Percentiles rank a stretch among this genome's conserved stretches.
These are phyloP conservation scores for Panus rudis DNA, from an alignment of 768 basidiomycete species.

Conservation along the genomic window DNA sequence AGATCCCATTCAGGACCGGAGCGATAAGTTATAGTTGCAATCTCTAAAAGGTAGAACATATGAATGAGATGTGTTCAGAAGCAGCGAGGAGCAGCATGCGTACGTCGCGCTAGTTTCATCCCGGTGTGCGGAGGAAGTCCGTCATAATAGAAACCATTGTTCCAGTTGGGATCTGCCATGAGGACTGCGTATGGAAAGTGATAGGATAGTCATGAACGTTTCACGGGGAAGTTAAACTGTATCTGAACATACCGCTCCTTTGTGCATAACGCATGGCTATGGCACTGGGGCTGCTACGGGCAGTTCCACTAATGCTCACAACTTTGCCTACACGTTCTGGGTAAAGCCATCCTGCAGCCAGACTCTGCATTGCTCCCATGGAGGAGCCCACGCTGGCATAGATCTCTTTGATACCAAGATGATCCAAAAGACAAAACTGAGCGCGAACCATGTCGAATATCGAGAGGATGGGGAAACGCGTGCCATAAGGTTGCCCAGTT, in stretches of 20 bases:
- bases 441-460: constrained; percentile 98
- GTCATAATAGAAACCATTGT: constrained; percentile 97
- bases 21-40: constrained; percentile 97
- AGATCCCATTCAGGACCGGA: constrained; percentile 99
- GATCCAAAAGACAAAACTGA: constrained; percentile 81
- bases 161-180: constrained; percentile 99
- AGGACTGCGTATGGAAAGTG: constrained; percentile 50
- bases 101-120: constrained; percentile 97
- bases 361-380: constrained; percentile 98
- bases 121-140: constrained; percentile 92
- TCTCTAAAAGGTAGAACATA: constrained; percentile 48
- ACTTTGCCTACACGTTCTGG: constrained; percentile 86
- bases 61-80: not conserved
- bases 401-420: constrained; percentile 74
- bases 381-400: constrained; percentile 93
- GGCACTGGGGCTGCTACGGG: constrained; percentile 83
- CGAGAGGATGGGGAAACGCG: constrained; percentile 83
- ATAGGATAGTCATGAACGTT: constrained; percentile 1
- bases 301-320: constrained; percentile 92
- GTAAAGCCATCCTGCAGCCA: constrained; percentile 90
- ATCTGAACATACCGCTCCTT: constrained; percentile 67
- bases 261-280: constrained; percentile 97
- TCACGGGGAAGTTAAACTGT: constrained; percentile 3
- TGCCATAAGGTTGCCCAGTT: constrained; percentile 72
- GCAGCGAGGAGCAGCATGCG: constrained; percentile 24